Evolutionary conservation across 169 alveolate genomes (phyloP), one percentile per base, ranked within the genome.

Genomic region (Plasmodium coatneyi): DNA sequence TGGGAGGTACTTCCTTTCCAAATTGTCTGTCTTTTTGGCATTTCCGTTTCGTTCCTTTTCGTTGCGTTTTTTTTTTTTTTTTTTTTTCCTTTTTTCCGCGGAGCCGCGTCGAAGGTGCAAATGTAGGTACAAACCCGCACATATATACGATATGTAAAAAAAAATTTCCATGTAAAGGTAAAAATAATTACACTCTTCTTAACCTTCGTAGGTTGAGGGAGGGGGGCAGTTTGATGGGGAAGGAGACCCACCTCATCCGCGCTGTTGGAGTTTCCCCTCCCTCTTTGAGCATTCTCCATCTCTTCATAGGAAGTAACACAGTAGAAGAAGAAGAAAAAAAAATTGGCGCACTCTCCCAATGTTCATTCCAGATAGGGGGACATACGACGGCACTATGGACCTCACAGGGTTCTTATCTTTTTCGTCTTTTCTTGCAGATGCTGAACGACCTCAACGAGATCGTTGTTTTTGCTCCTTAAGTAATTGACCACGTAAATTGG

Each of bases 401-500:
- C 52, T n/a, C 41, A 82, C n/a, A 56, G 39, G 7, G 36, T 19
- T 14, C 43, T 30, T 76, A 34, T 49, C 70, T 41, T 84, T n/a
- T n/a, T 39, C 28, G 52, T 84, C 41, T 54, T 84, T 74, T 49
- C 39, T 28, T 54, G 79, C n/a, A 84, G 49, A 76, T 76, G 66
- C 25, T 84, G 71, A 43, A 49, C 32, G 10, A 84, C 93, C 41
- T 84, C 86, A 41, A 84, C 54, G 30, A 84, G 43, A 9, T 84
- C 93, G 43, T 84, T 76, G 43, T 84, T 84, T 25, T 76, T 78
- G 66, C 79, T 84, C 43, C 80, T 84, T 36, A 72, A 28, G 41
- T 84, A 84, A 36, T 84, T 84, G 79, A 84, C 86, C 2, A 74
- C 34, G 70, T 84, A 84, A 52, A 84, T 22, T 25, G 93, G 93